Percentiles rank a stretch among this genome's conserved stretches.
Evolutionary conservation across 1,139 yeast genomes (phyloP).

Genomic region (Zygosaccharomyces pseudobailii): DNA sequence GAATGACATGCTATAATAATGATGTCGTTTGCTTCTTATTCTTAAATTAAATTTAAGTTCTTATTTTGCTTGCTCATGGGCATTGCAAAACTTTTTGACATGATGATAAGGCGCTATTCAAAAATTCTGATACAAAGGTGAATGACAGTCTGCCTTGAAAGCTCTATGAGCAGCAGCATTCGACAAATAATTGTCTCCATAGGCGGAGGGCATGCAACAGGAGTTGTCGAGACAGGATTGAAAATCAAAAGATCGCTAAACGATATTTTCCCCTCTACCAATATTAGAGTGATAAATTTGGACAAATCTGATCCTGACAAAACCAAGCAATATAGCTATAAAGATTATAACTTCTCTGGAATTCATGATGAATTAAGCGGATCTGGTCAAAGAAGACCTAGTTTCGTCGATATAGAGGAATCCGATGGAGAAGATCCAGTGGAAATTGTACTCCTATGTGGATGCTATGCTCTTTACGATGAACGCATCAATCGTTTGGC

Average conservation of each 20-base stretch:
- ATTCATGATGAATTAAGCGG: constrained; percentile 21
- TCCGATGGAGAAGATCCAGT: constrained; percentile 18
- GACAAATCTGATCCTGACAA: constrained; percentile 24
- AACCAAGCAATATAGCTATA: constrained; percentile 16
- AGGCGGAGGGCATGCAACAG: constrained; percentile 77
- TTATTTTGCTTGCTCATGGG: too few relatives aligned
- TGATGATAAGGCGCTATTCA: neutral
- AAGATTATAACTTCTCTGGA: constrained; percentile 39
- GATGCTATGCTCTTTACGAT: constrained; percentile 76
- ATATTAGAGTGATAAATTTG: constrained; percentile 42
- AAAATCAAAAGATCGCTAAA: constrained; percentile 23
- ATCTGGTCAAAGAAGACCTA: constrained; percentile 5
- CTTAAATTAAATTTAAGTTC: too few relatives aligned
- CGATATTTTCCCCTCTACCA: constrained; percentile 25
- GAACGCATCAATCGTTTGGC: constrained; percentile 53
- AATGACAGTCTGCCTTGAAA: neutral
- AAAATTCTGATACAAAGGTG: neutral
- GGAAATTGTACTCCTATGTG: constrained; percentile 58
- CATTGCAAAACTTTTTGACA: constrained; percentile 8
- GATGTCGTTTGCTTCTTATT: neutral
- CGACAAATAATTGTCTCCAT: constrained; percentile 46
- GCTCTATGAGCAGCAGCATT: constrained; percentile 8
- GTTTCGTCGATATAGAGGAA: constrained; percentile 5
- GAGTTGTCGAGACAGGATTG: constrained; percentile 34
- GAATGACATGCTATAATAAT: constrained; percentile 40